These are phyloP conservation scores for Onygena corvina DNA, from an alignment of 2,329 filamentous ascomycete species.

Conservation along the genomic window DNA sequence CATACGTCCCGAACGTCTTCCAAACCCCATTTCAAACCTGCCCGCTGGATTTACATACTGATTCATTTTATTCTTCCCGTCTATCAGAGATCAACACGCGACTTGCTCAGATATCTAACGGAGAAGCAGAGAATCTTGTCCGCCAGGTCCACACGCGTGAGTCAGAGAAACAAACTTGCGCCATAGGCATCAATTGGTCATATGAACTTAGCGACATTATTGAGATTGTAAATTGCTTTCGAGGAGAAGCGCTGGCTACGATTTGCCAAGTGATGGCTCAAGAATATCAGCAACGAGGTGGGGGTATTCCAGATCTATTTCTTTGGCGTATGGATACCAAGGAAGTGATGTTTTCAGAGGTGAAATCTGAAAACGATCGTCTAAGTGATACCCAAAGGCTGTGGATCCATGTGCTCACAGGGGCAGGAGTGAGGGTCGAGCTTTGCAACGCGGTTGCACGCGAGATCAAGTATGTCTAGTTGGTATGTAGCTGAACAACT, in stretches of 20 bases:
- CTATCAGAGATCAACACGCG: constrained; percentile 80
- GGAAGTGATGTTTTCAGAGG: constrained; percentile 65
- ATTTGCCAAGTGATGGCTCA: constrained; percentile 92
- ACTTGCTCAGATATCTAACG: constrained; percentile 77
- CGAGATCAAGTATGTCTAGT: constrained; percentile 35
- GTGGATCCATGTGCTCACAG: constrained; percentile 88
- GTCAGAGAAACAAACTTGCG: constrained; percentile 60
- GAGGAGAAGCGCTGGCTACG: constrained; percentile 64
- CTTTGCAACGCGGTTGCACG: constrained; percentile 55
- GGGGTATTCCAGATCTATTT: constrained; percentile 84
- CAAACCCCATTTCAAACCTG: constrained; percentile 92
- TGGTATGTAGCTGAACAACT: no score
- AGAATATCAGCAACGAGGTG: constrained; percentile 76
- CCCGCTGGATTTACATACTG: constrained; percentile 82
- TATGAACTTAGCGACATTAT: constrained; percentile 67
- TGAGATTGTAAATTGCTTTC: constrained; percentile 67
- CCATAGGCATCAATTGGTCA: constrained; percentile 87
- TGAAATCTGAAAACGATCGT: constrained; percentile 79
- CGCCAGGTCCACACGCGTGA: constrained; percentile 56
- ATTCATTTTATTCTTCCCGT: constrained; percentile 79
- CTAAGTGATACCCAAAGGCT: constrained; percentile 90
- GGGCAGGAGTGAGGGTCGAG: constrained; percentile 75
- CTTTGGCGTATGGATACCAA: constrained; percentile 57
- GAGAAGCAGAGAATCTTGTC: constrained; percentile 56
- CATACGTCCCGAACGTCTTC: constrained; percentile 92